These are phyloP conservation scores for Coffea canephora DNA, from an alignment of 257 asterid genomes.

Conservation along the genomic window DNA sequence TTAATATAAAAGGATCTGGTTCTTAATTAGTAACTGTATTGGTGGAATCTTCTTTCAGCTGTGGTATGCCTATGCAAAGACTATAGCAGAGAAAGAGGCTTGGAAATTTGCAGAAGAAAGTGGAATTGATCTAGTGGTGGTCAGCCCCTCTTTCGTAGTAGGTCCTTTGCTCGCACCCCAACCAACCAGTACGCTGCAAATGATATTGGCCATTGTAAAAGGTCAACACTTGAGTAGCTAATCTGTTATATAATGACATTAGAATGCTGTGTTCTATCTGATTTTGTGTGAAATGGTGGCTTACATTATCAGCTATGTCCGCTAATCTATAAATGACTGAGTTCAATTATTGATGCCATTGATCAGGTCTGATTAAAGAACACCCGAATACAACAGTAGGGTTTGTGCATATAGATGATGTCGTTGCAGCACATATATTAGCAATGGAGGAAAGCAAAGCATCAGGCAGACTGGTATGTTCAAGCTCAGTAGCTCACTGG, in stretches of 20 bases:
- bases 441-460: slow-evolving; percentile 80
- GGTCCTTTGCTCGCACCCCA: slow-evolving; percentile 91
- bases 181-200: slow-evolving; percentile 74
- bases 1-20: background rate
- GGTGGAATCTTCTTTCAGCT: slow-evolving; percentile 42
- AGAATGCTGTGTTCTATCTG: background rate
- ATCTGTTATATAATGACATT: background rate
- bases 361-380: slow-evolving; percentile 58
- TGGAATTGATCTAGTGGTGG: slow-evolving; percentile 76
- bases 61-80: slow-evolving; percentile 93
- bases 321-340: background rate
- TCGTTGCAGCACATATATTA: slow-evolving; percentile 72
- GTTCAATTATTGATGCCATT: background rate
- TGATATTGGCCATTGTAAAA: slow-evolving; percentile 52
- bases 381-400: slow-evolving; percentile 69
- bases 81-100: slow-evolving; percentile 76
- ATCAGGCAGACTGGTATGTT: slow-evolving; percentile 78
- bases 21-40: background rate
- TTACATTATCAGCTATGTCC: no score
- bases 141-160: slow-evolving; percentile 76
- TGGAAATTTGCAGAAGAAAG: slow-evolving; percentile 65
- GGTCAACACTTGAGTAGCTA: slow-evolving; percentile 32
- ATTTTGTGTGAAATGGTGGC: background rate
- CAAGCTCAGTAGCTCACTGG: slow-evolving; percentile 80
- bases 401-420: slow-evolving; percentile 91